Percentiles rank a stretch among this genome's conserved stretches.
These are phyloP conservation scores for Termitomyces sp. DNA, from an alignment of 768 basidiomycete genomes.

Conservation along the genomic window DNA sequence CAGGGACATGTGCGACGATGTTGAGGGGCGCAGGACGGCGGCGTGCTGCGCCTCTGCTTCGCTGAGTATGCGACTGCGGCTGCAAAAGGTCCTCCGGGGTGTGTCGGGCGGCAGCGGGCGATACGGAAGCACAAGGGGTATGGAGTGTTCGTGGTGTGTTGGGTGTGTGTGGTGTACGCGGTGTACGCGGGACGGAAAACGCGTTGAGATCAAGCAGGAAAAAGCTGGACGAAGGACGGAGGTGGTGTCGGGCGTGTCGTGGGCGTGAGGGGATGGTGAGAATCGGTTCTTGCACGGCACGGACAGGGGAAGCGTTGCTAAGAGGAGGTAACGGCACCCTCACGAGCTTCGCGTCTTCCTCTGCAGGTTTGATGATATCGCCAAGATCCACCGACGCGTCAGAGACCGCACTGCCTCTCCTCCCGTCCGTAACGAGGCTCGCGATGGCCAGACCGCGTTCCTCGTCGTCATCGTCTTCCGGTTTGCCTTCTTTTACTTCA, in stretches of 20 bases:
- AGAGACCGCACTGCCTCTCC: constrained; percentile 41
- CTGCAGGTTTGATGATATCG: constrained; percentile 34
- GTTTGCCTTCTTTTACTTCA: constrained; percentile 19
- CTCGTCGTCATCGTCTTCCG: constrained; percentile 4
- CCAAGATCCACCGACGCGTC: constrained; percentile 43
- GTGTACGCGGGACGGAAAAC: constrained; percentile 22
- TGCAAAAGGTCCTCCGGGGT: background rate
- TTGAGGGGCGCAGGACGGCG: constrained; percentile 33
- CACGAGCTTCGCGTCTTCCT: constrained; percentile 20
- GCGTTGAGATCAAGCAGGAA: constrained; percentile 31
- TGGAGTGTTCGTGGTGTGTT: background rate
- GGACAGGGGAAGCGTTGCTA: constrained; percentile 10
- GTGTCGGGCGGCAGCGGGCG: constrained; percentile 1
- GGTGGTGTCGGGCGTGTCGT: constrained; percentile 24
- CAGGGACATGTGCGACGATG: constrained; percentile 19
- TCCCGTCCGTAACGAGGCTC: constrained; percentile 15
- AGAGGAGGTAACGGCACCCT: constrained; percentile 6
- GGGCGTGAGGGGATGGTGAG: constrained; percentile 33
- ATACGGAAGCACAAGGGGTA: background rate
- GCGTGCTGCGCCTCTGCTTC: constrained; percentile 20
- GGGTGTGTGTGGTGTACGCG: constrained; percentile 4
- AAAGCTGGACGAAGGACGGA: constrained; percentile 28
- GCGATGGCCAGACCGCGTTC: constrained; percentile 12
- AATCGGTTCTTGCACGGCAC: constrained; percentile 15
- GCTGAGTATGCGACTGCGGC: background rate